Evolutionary conservation across 331 rosid genomes (phyloP).

Genomic region (Acacia concinna): DNA sequence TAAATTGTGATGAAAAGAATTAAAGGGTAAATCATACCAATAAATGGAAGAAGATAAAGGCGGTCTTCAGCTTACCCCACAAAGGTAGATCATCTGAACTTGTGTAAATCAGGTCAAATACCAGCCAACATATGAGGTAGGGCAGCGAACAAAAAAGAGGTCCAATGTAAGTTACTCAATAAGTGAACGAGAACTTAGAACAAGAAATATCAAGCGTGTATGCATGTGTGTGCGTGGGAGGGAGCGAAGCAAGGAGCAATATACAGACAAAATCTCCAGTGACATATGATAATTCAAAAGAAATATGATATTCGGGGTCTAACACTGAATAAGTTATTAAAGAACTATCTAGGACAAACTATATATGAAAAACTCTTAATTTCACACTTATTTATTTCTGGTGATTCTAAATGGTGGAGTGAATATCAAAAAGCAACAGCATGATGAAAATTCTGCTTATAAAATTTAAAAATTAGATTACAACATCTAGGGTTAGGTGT

Average conservation of each 20-base stretch:
- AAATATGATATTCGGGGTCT: constrained; percentile 24
- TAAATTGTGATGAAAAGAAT: constrained; percentile 21
- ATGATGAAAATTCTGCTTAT: not conserved
- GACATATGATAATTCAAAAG: constrained; percentile 21
- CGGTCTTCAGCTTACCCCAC: constrained; percentile 70
- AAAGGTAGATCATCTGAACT: constrained; percentile 94
- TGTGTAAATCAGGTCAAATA: constrained; percentile 35
- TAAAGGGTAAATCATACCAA: constrained; percentile 10
- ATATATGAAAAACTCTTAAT: not conserved
- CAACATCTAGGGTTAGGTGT: not conserved
- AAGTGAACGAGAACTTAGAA: constrained; percentile 11
- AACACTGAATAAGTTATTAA: constrained; percentile 5
- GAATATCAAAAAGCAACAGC: not conserved
- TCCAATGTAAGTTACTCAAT: constrained; percentile 31
- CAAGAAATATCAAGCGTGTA: not conserved
- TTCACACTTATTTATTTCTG: not conserved
- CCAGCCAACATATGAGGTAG: constrained; percentile 38
- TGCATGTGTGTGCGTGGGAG: not conserved
- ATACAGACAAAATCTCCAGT: not conserved
- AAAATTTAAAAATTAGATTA: constrained; percentile 9
- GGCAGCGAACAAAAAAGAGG: constrained; percentile 23
- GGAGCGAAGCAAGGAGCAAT: not conserved
- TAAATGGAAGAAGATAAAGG: constrained; percentile 27
- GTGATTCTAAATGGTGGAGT: not conserved
- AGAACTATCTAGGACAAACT: constrained; percentile 5